Evolutionary conservation across 805 yeast species (phyloP).

Genomic region (Clavispora phyllophila): DNA sequence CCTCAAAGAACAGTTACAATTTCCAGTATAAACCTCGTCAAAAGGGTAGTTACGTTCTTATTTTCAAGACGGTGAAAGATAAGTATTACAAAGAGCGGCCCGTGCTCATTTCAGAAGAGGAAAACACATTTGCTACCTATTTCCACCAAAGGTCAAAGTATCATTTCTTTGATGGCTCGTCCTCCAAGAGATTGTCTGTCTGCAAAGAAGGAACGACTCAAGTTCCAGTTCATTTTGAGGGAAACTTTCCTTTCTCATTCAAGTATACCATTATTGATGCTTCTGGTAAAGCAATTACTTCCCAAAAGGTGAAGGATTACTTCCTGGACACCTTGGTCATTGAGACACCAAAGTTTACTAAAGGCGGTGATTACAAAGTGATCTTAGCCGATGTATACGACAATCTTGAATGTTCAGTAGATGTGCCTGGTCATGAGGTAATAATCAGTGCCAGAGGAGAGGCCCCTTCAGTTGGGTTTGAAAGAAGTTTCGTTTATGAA

Average conservation of each 20-base stretch:
- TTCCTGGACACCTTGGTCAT: slow-evolving; percentile 32
- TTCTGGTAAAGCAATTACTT: slow-evolving; percentile 16
- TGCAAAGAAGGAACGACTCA: slow-evolving; percentile 27
- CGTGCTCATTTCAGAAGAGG: slow-evolving; percentile 26
- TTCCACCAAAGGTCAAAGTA: slow-evolving; percentile 63
- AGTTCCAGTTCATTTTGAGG: slow-evolving; percentile 61
- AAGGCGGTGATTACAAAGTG: slow-evolving; percentile 73
- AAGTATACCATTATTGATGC: slow-evolving; percentile 61
- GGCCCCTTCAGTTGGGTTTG: slow-evolving; percentile 47
- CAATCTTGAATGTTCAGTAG: slow-evolving; percentile 73
- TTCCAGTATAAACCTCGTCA: slow-evolving; percentile 69
- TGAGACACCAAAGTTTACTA: slow-evolving; percentile 47
- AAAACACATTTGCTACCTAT: slow-evolving; percentile 59
- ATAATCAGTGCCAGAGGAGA: slow-evolving; percentile 65
- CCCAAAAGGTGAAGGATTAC: slow-evolving; percentile 29
- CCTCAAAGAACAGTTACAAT: slow-evolving; percentile 18
- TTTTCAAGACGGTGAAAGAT: slow-evolving; percentile 61
- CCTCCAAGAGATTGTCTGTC: slow-evolving; percentile 16
- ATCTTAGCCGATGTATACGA: slow-evolving; percentile 65
- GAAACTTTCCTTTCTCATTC: slow-evolving; percentile 74
- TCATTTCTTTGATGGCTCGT: slow-evolving; percentile 21
- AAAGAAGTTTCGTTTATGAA: slow-evolving; percentile 19
- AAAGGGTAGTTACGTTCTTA: slow-evolving; percentile 79
- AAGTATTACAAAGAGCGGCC: slow-evolving; percentile 47
- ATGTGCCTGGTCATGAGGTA: slow-evolving; percentile 56